Evolutionary conservation across 1,284 basidiomycete species (phyloP).

Genomic region (Volvariella volvacea): DNA sequence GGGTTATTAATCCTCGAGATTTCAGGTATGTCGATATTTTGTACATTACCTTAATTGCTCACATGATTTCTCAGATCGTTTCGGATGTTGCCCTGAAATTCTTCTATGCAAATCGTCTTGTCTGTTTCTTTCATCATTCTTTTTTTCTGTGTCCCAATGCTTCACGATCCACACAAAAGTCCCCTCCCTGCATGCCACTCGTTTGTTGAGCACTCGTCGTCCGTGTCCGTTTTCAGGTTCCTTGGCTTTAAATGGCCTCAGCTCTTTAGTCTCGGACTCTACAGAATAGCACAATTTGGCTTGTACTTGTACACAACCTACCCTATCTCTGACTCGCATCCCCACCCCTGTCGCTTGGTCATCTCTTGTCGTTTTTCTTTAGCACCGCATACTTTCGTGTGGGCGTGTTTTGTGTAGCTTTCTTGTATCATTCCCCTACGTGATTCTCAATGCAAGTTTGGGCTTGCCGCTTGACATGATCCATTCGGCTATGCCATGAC

Average conservation of each 20-base stretch:
- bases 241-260: background rate
- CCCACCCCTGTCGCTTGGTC: too few species aligned
- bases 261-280: background rate
- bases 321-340: too few species aligned
- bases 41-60: background rate
- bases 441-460: too few species aligned
- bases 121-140: constrained; percentile 1
- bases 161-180: constrained; percentile 9
- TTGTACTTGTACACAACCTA: background rate
- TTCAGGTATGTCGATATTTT: too few species aligned
- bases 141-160: constrained; percentile 11
- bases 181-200: constrained; percentile 17
- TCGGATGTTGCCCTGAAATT: too few species aligned
- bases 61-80: too few species aligned
- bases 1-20: background rate
- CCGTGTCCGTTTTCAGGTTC: background rate
- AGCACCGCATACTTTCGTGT: background rate
- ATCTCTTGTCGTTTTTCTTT: background rate
- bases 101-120: too few species aligned
- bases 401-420: background rate
- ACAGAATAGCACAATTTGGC: background rate
- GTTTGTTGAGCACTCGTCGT: background rate
- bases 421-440: background rate
- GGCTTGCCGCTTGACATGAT: too few species aligned
- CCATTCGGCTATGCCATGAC: too few species aligned